Conservation (phyloP, 2,329 filamentous ascomycete genomes). For the Pseudogymnoascus sp. region DNA sequence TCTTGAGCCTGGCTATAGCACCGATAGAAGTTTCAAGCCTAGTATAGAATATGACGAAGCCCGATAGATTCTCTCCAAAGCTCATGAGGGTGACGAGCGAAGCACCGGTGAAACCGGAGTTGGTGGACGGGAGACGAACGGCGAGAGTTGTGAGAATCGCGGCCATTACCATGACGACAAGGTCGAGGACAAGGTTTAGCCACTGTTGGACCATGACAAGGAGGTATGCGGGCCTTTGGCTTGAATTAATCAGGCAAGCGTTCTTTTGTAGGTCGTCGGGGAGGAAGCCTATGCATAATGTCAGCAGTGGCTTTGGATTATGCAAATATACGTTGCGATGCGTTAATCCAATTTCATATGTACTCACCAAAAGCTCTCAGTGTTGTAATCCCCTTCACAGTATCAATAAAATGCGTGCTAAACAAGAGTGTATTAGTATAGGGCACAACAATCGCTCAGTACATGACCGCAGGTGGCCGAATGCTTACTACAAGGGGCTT, state of each 20-base stretch:
- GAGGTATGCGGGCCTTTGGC: conserved; percentile 39
- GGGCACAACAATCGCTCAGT: not conserved
- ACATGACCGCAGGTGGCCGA: not conserved
- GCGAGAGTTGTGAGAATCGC: conserved; percentile 10
- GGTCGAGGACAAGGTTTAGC: conserved; percentile 37
- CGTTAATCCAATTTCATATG: not conserved
- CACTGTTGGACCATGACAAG: conserved; percentile 38
- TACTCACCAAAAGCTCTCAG: conserved; percentile 35
- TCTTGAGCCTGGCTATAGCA: conserved; percentile 2
- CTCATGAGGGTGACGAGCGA: conserved; percentile 17
- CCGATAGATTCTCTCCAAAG: conserved; percentile 15
- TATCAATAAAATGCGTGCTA: conserved; percentile 34
- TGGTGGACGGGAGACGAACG: not conserved
- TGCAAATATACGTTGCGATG: not conserved
- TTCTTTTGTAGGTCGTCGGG: conserved; percentile 27
- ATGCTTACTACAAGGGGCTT: conserved; percentile 33
- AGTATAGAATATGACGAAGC: conserved; percentile 12
- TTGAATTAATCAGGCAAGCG: conserved; percentile 29
- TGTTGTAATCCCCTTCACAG: conserved; percentile 35
- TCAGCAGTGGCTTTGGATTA: not conserved
- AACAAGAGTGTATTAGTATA: not conserved
- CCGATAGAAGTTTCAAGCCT: not conserved
- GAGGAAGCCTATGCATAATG: not conserved
- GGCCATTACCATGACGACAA: conserved; percentile 18
- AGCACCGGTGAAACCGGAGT: conserved; percentile 17